Percentiles rank a stretch among this genome's conserved stretches.
phyloP scores from a whole-genome alignment of 2,329 filamentous ascomycete species.

The Aspergillus ustus region DNA sequence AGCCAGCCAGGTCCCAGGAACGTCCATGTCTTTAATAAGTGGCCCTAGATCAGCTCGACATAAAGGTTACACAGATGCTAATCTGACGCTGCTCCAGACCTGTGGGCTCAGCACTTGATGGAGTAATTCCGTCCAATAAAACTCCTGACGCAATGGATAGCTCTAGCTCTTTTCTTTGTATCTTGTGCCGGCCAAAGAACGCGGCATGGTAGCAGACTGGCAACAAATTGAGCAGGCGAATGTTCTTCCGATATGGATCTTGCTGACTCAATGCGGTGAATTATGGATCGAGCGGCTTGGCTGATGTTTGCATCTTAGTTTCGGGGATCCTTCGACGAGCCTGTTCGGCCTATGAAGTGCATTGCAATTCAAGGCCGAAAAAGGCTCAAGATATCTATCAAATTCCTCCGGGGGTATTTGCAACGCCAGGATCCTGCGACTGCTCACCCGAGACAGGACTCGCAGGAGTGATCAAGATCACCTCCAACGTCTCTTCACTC shows the following conservation, averaged over 20 bases:
- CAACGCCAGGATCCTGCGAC: constrained; percentile 18
- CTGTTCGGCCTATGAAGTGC: constrained; percentile 5
- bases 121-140: background rate
- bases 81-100: background rate
- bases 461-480: constrained; percentile 26
- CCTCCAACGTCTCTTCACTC: constrained; percentile 19
- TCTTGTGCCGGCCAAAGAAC: constrained; percentile 2
- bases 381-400: background rate
- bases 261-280: background rate
- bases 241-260: background rate
- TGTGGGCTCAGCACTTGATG: background rate
- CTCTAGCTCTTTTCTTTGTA: constrained; percentile 7
- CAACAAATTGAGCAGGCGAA: background rate
- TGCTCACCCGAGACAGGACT: constrained; percentile 9
- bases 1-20: background rate
- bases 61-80: constrained; percentile 9
- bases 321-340: constrained; percentile 12
- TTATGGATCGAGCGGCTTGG: background rate
- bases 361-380: constrained; percentile 5
- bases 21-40: constrained; percentile 7
- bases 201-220: background rate
- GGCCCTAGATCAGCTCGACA: background rate
- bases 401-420: constrained; percentile 10
- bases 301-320: constrained; percentile 13
- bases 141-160: background rate